Base-by-base conservation (phyloP, 2,329 filamentous ascomycete species). In the Byssochlamys sp. region DNA sequence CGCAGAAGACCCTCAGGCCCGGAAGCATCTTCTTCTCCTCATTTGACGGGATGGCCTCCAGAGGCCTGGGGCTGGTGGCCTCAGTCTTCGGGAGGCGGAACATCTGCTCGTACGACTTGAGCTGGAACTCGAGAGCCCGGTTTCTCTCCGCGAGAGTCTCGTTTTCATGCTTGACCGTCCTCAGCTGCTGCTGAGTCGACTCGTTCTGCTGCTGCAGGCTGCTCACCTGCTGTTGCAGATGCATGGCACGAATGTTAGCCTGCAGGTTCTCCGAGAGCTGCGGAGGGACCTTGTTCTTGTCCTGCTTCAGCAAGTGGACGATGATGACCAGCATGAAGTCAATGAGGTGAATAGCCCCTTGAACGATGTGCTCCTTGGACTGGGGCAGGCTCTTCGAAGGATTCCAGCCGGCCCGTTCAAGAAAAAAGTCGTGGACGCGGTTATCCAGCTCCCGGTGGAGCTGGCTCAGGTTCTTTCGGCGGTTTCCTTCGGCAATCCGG, bases 361-460 rank as follows among this genome's bases (percentile, higher is more conserved):
- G 69, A 11, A 73, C 69, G 24, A 73, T 73, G 58, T 74, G 71
- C 57, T 74, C 71, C 63, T 74, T 74, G n/a, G 72, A 75, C 48
- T 74, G 69, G 2, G 69, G 69, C 48, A 73, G 63, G 60, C 68
- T 73, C 60, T 74, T 73, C 35, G 69, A 66, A 24, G 67, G 69
- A 53, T 75, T 74, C 71, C 73, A 75, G 45, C 73, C 71, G 14
- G 73, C 73, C 14, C 66, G 66, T 60, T 73, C 69, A 5, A 74
- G 66, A 60, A 73, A 74, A 60, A 68, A 72, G 58, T 73, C 70
- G 53, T 72, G 70, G 35, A 74, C 67, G 2, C 71, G 69, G 59
- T 66, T 67, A 56, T 74, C 71, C 19, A 74, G 56, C 57, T 73
- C 70, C 14, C 70, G 70, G 56, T 73, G 70, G 26, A 73, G 61